Percentiles rank a stretch among this genome's conserved stretches.
Evolutionary conservation across 192 early-diverging fungal species (phyloP).

Genomic region (Dissophora ornata): DNA sequence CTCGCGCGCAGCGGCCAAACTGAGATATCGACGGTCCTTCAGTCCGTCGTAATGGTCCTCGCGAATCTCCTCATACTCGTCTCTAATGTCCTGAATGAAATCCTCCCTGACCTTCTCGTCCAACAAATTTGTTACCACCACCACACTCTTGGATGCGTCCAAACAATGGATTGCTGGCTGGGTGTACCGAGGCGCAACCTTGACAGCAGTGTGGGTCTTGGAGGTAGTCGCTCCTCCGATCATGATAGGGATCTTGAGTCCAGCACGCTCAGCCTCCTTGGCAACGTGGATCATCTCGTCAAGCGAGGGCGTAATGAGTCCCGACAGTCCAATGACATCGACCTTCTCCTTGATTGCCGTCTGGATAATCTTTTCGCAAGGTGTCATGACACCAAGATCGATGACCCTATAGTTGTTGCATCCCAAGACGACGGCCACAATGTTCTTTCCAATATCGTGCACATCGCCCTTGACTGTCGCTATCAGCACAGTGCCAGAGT

Average conservation of each 20-base stretch:
- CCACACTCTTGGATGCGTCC: constrained; percentile 92
- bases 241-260: constrained; percentile 86
- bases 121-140: constrained; percentile 89
- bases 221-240: constrained; percentile 97
- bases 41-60: constrained; percentile 94
- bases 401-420: constrained; percentile 98
- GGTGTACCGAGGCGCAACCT: constrained; percentile 91
- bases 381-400: constrained; percentile 95
- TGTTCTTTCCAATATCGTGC: constrained; percentile 99
- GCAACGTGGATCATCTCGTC: constrained; percentile 98
- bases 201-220: constrained; percentile 97
- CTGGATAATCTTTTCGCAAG: constrained; percentile 93
- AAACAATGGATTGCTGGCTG: constrained; percentile 86
- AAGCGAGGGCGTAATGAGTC: constrained; percentile 93
- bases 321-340: constrained; percentile 92
- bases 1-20: constrained; percentile 75
- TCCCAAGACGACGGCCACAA: constrained; percentile 95
- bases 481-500: constrained; percentile 91
- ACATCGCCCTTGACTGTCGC: constrained; percentile 98
- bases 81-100: constrained; percentile 87
- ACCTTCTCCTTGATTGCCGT: constrained; percentile 89
- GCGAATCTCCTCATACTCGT: constrained; percentile 95
- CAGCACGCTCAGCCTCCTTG: constrained; percentile 89
- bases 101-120: constrained; percentile 84
- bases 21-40: constrained; percentile 85